A percentile compares a stretch with the other conserved stretches of the same genome.
These are phyloP conservation scores for Aspergillus carbonarius DNA, from an alignment of 2,329 filamentous ascomycete species.

Conservation along the genomic window DNA sequence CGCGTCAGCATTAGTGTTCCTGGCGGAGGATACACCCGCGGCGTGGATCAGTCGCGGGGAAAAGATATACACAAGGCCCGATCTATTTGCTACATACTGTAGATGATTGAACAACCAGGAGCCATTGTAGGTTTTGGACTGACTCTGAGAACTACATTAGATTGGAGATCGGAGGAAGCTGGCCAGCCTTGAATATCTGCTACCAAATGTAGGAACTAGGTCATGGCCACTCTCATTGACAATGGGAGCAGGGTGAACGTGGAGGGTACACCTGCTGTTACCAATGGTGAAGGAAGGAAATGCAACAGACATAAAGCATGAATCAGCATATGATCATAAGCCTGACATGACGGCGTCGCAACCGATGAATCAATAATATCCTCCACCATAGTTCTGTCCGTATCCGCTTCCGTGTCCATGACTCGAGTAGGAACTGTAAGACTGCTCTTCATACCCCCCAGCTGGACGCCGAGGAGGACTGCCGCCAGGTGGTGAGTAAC, in stretches of 20 bases:
- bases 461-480: background rate
- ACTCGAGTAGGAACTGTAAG: background rate
- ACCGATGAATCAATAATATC: conserved; percentile 3
- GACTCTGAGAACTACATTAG: no score
- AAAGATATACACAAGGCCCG: no score
- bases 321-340: background rate
- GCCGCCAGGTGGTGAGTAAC: background rate
- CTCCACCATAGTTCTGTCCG: conserved; percentile 4
- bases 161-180: no score
- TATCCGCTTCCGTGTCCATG: conserved; percentile 8
- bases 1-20: no score
- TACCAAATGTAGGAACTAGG: no score
- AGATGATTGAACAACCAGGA: no score
- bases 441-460: conserved; percentile 6
- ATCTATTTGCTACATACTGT: no score
- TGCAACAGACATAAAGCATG: background rate
- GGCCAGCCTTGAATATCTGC: no score
- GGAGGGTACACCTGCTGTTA: background rate
- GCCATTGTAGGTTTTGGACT: no score
- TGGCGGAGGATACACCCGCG: no score
- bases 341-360: background rate
- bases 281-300: background rate
- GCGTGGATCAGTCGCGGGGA: no score
- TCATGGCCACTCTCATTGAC: no score
- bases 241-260: background rate